Evolutionary conservation across 345 rosid species (phyloP).

Genomic region (Syzygium jambos): DNA sequence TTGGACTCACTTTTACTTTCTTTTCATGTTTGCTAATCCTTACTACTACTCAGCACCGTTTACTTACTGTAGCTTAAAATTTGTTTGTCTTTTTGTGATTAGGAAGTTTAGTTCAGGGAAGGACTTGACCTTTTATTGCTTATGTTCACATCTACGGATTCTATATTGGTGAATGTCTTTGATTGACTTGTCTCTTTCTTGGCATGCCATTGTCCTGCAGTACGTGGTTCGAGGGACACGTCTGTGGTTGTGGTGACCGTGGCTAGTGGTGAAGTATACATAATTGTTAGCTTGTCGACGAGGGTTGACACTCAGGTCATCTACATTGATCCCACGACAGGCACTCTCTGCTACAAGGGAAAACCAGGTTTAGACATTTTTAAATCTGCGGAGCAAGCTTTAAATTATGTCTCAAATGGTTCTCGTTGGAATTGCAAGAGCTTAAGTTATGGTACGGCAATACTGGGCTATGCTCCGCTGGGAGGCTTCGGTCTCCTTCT

Average conservation of each 20-base stretch:
- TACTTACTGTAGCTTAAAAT: neutral
- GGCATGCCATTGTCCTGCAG: slow-evolving; percentile 9
- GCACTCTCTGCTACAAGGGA: slow-evolving; percentile 55
- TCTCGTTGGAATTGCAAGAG: slow-evolving; percentile 47
- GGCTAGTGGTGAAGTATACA: slow-evolving; percentile 68
- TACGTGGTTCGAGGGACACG: slow-evolving; percentile 56
- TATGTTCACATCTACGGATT: neutral
- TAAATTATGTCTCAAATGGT: slow-evolving; percentile 58
- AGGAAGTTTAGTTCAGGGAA: neutral
- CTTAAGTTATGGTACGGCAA: slow-evolving; percentile 46
- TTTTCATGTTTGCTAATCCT: neutral
- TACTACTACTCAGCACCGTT: neutral
- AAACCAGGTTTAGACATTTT: slow-evolving; percentile 63
- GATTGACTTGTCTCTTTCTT: neutral
- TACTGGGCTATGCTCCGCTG: slow-evolving; percentile 81
- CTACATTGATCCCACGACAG: slow-evolving; percentile 85
- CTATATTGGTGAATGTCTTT: neutral
- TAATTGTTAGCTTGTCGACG: slow-evolving; percentile 54
- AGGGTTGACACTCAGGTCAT: slow-evolving; percentile 72
- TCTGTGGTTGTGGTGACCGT: slow-evolving; percentile 68
- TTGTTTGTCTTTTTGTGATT: neutral
- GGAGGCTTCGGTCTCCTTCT: slow-evolving; percentile 81
- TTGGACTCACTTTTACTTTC: neutral
- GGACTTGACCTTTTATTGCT: neutral
- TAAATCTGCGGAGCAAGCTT: slow-evolving; percentile 73